These are phyloP conservation scores for Mucor lusitanicus DNA, from an alignment of 371 early-diverging fungal genomes.

Conservation along the genomic window DNA sequence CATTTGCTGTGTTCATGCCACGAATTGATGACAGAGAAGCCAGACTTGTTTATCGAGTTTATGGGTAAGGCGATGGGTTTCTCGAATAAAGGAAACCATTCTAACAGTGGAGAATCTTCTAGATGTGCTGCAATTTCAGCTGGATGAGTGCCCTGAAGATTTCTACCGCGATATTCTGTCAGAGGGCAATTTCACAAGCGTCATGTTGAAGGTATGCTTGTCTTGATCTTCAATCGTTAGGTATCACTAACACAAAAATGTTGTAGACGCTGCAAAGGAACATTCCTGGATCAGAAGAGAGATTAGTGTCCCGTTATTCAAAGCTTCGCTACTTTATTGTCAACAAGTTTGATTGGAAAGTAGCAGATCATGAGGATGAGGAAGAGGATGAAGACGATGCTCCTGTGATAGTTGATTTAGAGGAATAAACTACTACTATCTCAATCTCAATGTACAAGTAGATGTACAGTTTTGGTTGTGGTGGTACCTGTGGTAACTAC, in stretches of 20 bases:
- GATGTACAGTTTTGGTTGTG: not conserved
- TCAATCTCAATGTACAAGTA: not conserved
- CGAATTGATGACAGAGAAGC: constrained; percentile 56
- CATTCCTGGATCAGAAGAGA: constrained; percentile 22
- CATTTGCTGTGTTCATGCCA: constrained; percentile 68
- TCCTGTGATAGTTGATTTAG: constrained; percentile 55
- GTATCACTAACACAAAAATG: not conserved
- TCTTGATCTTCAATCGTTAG: not conserved
- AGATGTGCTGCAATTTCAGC: constrained; percentile 62
- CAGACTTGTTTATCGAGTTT: constrained; percentile 57
- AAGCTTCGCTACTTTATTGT: constrained; percentile 43
- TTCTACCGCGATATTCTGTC: constrained; percentile 78
- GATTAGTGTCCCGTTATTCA: constrained; percentile 32
- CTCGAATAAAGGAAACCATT: not conserved
- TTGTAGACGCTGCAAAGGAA: constrained; percentile 39
- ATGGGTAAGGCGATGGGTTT: constrained; percentile 42
- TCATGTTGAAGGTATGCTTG: constrained; percentile 49
- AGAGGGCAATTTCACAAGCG: constrained; percentile 69
- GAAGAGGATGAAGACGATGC: constrained; percentile 68
- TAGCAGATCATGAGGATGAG: constrained; percentile 51
- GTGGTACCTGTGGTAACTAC: not conserved
- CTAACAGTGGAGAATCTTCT: not conserved
- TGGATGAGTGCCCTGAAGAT: constrained; percentile 80
- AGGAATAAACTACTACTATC: not conserved
- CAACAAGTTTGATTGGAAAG: constrained; percentile 51